Percentiles rank a stretch among this genome's conserved stretches.
Evolutionary conservation across 805 yeast species (phyloP).

Genomic region (Candida ipomoeae): DNA sequence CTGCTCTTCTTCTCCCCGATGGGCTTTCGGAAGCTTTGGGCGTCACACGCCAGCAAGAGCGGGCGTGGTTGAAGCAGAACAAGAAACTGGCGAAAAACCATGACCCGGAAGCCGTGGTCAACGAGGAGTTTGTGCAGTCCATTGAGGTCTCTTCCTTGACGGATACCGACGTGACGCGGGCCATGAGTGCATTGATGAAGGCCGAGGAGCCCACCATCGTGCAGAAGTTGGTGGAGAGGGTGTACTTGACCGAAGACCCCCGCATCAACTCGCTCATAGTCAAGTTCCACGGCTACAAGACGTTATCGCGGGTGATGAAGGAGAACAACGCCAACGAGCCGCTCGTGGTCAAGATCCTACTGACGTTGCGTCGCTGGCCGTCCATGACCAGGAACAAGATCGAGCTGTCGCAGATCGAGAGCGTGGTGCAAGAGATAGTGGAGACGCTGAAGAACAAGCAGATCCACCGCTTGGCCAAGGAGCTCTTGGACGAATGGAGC

Average conservation of each 20-base stretch:
- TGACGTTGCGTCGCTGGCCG: conserved; percentile 51
- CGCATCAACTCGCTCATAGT: conserved; percentile 56
- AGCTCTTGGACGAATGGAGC: conserved; percentile 65
- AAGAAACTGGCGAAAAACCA: conserved; percentile 48
- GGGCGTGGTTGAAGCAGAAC: conserved; percentile 59
- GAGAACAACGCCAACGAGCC: conserved; percentile 30
- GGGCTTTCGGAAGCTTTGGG: conserved; percentile 83
- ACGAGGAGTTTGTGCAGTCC: conserved; percentile 59
- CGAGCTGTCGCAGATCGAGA: conserved; percentile 67
- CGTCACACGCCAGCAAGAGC: conserved; percentile 62
- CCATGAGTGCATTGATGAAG: conserved; percentile 78
- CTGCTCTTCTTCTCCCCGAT: conserved; percentile 79
- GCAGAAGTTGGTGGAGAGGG: conserved; percentile 62
- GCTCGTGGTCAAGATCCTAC: conserved; percentile 47
- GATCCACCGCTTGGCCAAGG: conserved; percentile 34
- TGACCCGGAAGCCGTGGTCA: conserved; percentile 53
- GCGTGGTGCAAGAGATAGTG: conserved; percentile 46
- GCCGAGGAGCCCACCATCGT: conserved; percentile 64
- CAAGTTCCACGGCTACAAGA: conserved; percentile 81
- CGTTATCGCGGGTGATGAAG: conserved; percentile 59
- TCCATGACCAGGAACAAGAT: conserved; percentile 73
- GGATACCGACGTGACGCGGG: conserved; percentile 64
- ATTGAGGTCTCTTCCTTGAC: conserved; percentile 50
- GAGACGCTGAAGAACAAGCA: conserved; percentile 21
- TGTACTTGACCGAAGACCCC: conserved; percentile 49